These are phyloP conservation scores for Megacollybia platyphylla DNA, from an alignment of 1,284 basidiomycete genomes.

Conservation along the genomic window DNA sequence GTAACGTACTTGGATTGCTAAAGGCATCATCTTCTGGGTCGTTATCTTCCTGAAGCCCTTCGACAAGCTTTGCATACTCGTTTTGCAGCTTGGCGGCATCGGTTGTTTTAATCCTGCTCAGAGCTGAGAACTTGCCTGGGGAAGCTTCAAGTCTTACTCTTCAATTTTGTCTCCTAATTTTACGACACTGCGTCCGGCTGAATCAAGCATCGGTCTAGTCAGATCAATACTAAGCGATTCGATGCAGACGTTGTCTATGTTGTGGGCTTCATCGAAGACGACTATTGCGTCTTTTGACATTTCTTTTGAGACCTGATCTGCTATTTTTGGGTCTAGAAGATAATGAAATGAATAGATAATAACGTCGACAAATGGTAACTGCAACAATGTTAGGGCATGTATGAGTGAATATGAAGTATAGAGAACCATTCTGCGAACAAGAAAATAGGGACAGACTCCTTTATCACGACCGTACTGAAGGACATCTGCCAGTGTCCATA, in stretches of 20 bases:
- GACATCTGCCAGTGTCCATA: slow-evolving; percentile 93
- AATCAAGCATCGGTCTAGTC: slow-evolving; percentile 97
- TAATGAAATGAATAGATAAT: slow-evolving; percentile 99
- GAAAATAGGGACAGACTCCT: slow-evolving; percentile 91
- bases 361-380: slow-evolving; percentile 94
- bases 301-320: slow-evolving; percentile 97
- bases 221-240: slow-evolving; percentile 97
- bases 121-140: slow-evolving; percentile 1
- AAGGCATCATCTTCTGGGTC: slow-evolving; percentile 67
- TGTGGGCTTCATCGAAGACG: slow-evolving; percentile 99
- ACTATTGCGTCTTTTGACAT: slow-evolving; percentile 97
- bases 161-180: slow-evolving; percentile 89
- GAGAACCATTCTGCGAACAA: slow-evolving; percentile 85
- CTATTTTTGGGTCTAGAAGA: slow-evolving; percentile 96
- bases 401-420: slow-evolving; percentile 1
- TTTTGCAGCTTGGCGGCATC: slow-evolving; percentile 93
- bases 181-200: slow-evolving; percentile 81
- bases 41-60: slow-evolving; percentile 77
- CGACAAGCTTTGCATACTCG: slow-evolving; percentile 94
- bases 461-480: slow-evolving; percentile 82
- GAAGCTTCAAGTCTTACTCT: slow-evolving; percentile 43
- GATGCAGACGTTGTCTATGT: slow-evolving; percentile 97
- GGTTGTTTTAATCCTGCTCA: slow-evolving; percentile 81
- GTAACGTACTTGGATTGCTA: slow-evolving; percentile 68
- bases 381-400: slow-evolving; percentile 7